A percentile compares a stretch with the other conserved stretches of the same genome.
phyloP scores from a whole-genome alignment of 75 land plant species.

The Picea glauca region DNA sequence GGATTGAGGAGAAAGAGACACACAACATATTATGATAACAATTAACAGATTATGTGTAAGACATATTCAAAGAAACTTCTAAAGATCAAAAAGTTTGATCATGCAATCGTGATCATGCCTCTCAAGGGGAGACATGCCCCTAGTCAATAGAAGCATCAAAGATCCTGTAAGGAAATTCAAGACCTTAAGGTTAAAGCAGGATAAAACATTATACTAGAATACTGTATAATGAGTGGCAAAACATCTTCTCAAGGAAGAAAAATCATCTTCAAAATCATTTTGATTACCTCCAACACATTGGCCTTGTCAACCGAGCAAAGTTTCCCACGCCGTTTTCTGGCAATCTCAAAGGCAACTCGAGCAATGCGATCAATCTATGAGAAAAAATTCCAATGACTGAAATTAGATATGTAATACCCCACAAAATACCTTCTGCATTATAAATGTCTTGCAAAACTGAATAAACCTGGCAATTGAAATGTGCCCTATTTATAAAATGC shows the following conservation, averaged over 20 bases:
- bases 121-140: too few species aligned
- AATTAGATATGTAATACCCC: neutral
- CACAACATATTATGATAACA: too few species aligned
- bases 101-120: too few species aligned
- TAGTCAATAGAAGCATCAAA: too few species aligned
- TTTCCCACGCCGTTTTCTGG: conserved; percentile 73
- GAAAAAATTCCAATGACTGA: neutral
- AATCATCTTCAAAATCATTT: neutral
- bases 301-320: conserved; percentile 99
- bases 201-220: too few species aligned
- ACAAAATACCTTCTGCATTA: conserved; percentile 4
- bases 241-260: neutral
- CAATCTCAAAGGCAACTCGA: conserved; percentile 89
- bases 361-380: conserved; percentile 96
- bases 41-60: too few species aligned
- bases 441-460: conserved; percentile 2
- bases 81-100: too few species aligned
- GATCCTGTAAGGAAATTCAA: too few species aligned
- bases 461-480: neutral
- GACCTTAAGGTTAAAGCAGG: too few species aligned
- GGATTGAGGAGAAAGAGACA: too few species aligned
- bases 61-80: too few species aligned
- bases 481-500: neutral
- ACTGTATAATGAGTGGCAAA: neutral
- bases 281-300: conserved; percentile 90